These are phyloP conservation scores for Eremothecium gossypii DNA, from an alignment of 1,139 yeast species.

Conservation along the genomic window DNA sequence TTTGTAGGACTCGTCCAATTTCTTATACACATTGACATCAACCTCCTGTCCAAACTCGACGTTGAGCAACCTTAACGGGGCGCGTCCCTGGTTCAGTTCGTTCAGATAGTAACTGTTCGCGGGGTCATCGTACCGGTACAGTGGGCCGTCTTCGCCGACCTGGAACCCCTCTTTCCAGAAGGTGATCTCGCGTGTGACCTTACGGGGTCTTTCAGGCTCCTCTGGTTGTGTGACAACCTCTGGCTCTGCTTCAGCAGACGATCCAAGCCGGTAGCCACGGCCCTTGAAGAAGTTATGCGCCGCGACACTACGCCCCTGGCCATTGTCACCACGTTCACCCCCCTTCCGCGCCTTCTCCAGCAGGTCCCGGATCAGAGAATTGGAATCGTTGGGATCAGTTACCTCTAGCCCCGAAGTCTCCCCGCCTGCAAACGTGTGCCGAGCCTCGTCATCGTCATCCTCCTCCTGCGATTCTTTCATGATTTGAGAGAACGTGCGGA, in stretches of 20 bases:
- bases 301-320: constrained; percentile 33
- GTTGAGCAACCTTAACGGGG: constrained; percentile 76
- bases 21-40: constrained; percentile 80
- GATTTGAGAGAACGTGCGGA: constrained; percentile 47
- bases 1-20: constrained; percentile 69
- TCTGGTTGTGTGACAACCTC: constrained; percentile 28
- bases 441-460: constrained; percentile 45
- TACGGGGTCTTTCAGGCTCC: constrained; percentile 25
- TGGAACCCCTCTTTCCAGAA: constrained; percentile 97
- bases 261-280: constrained; percentile 73
- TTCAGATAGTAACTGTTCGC: constrained; percentile 64
- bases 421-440: constrained; percentile 80
- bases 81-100: constrained; percentile 83
- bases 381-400: constrained; percentile 71
- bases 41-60: constrained; percentile 91
- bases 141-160: constrained; percentile 72
- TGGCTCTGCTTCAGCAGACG: constrained; percentile 34
- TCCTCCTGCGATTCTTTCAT: constrained; percentile 29
- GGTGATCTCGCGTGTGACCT: constrained; percentile 65
- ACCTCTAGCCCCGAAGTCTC: constrained; percentile 91
- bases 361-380: constrained; percentile 46
- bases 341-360: constrained; percentile 49
- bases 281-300: constrained; percentile 42
- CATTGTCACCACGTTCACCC: constrained; percentile 33
- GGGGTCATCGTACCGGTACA: constrained; percentile 86